These are phyloP conservation scores for Apiospora saccharicola DNA, from an alignment of 2,329 filamentous ascomycete species.

Conservation along the genomic window DNA sequence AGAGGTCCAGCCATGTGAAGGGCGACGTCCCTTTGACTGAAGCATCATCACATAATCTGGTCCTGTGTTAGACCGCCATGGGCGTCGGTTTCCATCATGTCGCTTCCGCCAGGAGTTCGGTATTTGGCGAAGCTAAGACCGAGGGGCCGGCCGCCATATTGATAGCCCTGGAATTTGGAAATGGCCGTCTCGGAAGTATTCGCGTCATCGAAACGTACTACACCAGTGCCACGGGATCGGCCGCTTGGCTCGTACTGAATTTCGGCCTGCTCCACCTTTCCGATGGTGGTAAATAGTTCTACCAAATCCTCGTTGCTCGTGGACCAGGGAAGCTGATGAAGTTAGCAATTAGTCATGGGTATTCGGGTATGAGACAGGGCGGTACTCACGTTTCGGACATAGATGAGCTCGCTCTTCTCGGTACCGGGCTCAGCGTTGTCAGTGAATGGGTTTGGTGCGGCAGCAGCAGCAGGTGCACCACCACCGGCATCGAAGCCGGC, in stretches of 20 bases:
- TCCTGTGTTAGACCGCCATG: conserved; percentile 87
- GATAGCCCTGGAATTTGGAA: conserved; percentile 95
- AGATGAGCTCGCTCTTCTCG: conserved; percentile 85
- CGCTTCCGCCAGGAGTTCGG: conserved; percentile 70
- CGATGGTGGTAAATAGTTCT: conserved; percentile 96
- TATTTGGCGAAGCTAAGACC: conserved; percentile 96
- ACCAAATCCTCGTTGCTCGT: conserved; percentile 98
- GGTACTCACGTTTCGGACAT: conserved; percentile 90
- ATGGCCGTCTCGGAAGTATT: conserved; percentile 94
- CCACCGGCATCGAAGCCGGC: conserved; percentile 52
- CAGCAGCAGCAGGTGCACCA: conserved; percentile 51
- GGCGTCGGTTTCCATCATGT: conserved; percentile 85
- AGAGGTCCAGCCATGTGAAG: not conserved
- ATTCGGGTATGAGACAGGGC: not conserved
- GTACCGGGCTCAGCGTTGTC: conserved; percentile 89
- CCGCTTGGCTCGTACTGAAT: conserved; percentile 98
- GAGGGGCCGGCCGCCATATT: conserved; percentile 94
- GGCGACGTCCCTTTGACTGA: not conserved
- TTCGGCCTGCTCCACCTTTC: conserved; percentile 97
- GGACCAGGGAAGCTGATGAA: conserved; percentile 87
- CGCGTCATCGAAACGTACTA: conserved; percentile 88
- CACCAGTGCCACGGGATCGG: conserved; percentile 91
- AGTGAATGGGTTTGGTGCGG: conserved; percentile 88
- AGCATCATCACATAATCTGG: conserved; percentile 82
- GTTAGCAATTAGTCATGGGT: conserved; percentile 35